Evolutionary conservation across 106 monocot species (phyloP).

Genomic region (Alisma plantagoaquatica): DNA sequence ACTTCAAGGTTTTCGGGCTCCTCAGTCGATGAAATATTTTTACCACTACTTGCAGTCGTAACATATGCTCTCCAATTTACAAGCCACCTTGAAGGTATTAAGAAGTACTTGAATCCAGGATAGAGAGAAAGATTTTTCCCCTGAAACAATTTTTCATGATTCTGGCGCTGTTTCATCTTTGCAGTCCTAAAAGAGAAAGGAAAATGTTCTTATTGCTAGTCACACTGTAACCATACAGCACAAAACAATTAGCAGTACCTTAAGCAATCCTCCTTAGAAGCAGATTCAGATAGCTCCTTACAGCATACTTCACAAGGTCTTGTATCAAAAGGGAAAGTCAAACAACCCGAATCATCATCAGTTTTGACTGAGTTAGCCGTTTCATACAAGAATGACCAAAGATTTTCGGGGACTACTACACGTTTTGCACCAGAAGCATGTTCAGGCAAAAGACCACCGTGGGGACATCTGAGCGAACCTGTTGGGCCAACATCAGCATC

Average conservation of each 20-base stretch:
- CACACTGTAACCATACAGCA: too few species aligned
- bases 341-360: slow-evolving; percentile 35
- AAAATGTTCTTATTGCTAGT: too few species aligned
- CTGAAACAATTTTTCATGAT: slow-evolving; percentile 76
- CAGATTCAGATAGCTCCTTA: slow-evolving; percentile 53
- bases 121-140: slow-evolving; percentile 66
- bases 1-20: slow-evolving; percentile 66
- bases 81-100: slow-evolving; percentile 85
- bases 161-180: slow-evolving; percentile 71
- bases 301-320: slow-evolving; percentile 60
- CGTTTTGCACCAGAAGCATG: slow-evolving; percentile 82
- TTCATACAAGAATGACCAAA: slow-evolving; percentile 87
- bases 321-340: slow-evolving; percentile 51
- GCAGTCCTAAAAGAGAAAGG: slow-evolving; percentile 68
- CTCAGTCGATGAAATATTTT: slow-evolving; percentile 46
- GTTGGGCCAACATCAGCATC: slow-evolving; percentile 87
- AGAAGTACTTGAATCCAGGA: slow-evolving; percentile 61
- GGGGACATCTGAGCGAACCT: slow-evolving; percentile 67
- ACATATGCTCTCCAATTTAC: slow-evolving; percentile 83
- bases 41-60: slow-evolving; percentile 62
- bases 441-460: slow-evolving; percentile 80
- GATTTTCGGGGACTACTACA: slow-evolving; percentile 51
- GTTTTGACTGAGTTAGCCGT: slow-evolving; percentile 28
- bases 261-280: slow-evolving; percentile 58
- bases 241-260: slow-evolving; percentile 28